Evolutionary conservation across 352 stramenopile species (phyloP), one percentile per base, ranked within the genome.

Genomic region (Globisporangium okanoganense): DNA sequence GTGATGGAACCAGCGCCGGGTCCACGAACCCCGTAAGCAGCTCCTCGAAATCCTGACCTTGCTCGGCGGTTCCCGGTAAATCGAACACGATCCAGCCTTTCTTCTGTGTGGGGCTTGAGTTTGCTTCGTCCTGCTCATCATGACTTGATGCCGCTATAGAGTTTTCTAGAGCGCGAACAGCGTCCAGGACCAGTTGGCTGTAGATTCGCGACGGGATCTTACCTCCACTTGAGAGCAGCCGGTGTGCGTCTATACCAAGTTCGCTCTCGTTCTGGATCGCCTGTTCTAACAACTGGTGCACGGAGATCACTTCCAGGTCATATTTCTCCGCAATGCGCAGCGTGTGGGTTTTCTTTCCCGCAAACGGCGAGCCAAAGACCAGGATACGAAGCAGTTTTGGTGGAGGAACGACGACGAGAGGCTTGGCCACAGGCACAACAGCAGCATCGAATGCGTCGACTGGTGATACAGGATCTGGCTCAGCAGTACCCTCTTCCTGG

Each of bases 1-100:
- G 72, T 20, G 75, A 87, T 41, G 70, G 51, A 16, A 78, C 66
- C 41, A 65, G 25, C 4, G 25, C 51, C 2, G 73, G 75, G 13
- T 90, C 75, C 7, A 88, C 66, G 64, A 76, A 85, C 8, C 75
- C 76, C 8, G 76, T 89, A 9, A 92, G 69, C 20, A 70, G 38
- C 29, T 87, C 63, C 44, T 92, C 79, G 16, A 94, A 65, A 65
- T 66, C 67, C 2, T 65, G 61, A 1, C 47, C 67, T 43, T 94
- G 76, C 10, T 60, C 62, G 8, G 66, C 58, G 20, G 75, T 90
- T 43, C 71, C 62, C 43, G 81, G 77, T 6, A 93, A 60, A 58
- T 88, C 85, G 43, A 83, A 81, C 36, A 93, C 66, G 3, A 92
- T 56, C 83, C 85, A 92, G 18, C 82, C 75, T 57, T 65, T 54